A percentile compares a stretch with the other conserved stretches of the same genome.
These are phyloP conservation scores for Tritrichomonas musculus DNA, from an alignment of 208 protist species.

Conservation along the genomic window DNA sequence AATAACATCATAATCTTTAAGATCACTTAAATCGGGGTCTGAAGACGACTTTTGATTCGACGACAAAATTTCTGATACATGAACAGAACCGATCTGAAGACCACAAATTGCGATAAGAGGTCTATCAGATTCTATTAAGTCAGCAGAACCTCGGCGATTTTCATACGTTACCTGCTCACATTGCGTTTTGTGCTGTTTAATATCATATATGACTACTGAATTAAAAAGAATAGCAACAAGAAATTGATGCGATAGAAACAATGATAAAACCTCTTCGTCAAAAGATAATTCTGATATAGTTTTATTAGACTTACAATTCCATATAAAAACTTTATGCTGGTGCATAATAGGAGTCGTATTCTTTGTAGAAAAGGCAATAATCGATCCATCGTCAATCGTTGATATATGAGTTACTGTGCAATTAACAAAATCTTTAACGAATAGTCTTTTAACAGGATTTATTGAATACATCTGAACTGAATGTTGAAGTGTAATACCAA, in stretches of 20 bases:
- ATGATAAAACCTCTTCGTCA: background rate
- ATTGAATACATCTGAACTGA: background rate
- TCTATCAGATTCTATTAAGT: background rate
- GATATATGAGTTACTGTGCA: background rate
- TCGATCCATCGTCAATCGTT: background rate
- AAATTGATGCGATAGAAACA: background rate
- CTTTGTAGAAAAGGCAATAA: background rate
- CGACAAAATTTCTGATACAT: background rate
- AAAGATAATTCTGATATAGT: background rate
- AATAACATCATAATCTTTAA: too few relatives aligned
- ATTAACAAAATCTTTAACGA: constrained; percentile 25
- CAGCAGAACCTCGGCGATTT: background rate
- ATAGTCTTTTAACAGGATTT: background rate
- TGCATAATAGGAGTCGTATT: too few relatives aligned
- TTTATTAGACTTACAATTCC: background rate
- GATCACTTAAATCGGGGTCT: too few relatives aligned
- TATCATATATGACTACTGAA: background rate
- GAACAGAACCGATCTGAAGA: background rate
- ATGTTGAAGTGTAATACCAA: too few relatives aligned
- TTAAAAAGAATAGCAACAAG: background rate
- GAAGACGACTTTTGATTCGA: too few relatives aligned
- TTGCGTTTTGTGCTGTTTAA: background rate
- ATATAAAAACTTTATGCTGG: background rate
- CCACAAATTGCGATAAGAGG: background rate
- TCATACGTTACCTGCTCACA: background rate